Evolutionary conservation across 202 grass and related monocot genomes (phyloP).

Genomic region (Thinopyrum obtusiflorum): DNA sequence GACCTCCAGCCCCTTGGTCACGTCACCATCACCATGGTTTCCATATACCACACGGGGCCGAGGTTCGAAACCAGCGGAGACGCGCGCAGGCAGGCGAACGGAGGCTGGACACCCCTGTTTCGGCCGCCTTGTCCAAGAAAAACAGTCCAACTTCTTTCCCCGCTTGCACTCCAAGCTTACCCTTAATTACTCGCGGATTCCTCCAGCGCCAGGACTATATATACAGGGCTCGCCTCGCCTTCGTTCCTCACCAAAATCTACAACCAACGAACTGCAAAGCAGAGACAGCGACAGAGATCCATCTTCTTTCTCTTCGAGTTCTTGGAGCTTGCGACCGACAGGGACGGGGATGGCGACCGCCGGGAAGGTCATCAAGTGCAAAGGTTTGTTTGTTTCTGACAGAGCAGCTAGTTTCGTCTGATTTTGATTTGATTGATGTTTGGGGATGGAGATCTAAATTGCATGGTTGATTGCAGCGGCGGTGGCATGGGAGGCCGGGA

Average conservation of each 20-base stretch:
- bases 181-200: background rate
- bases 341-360: conserved; percentile 50
- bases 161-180: background rate
- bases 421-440: background rate
- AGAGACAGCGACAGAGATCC: background rate
- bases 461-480: conserved; percentile 47
- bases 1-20: background rate
- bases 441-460: background rate
- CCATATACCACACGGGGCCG: background rate
- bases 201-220: background rate
- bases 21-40: too few species aligned
- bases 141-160: background rate
- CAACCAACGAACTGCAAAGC: background rate
- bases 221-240: background rate
- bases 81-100: background rate
- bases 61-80: background rate
- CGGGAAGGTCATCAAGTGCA: conserved; percentile 90
- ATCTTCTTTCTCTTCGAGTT: background rate
- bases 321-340: background rate
- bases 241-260: conserved; percentile 1
- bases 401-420: background rate
- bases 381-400: conserved; percentile 55
- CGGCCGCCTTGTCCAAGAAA: background rate
- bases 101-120: background rate
- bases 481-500: conserved; percentile 74